A percentile compares a stretch with the other conserved stretches of the same genome.
Conservation (phyloP, 345 rosid species). For the Lumnitzera racemosa region DNA sequence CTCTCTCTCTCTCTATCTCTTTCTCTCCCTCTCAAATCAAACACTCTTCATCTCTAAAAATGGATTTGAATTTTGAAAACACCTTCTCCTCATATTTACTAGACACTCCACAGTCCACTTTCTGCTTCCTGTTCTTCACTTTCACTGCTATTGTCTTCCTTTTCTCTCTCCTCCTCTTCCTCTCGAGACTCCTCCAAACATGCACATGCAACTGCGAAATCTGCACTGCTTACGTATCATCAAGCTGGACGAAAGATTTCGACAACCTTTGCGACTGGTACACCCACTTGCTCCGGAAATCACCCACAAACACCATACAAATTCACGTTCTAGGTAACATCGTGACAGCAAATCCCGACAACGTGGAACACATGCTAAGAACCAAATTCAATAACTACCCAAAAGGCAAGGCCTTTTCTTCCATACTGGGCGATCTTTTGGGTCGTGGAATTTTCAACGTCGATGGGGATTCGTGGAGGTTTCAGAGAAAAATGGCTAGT, state of each 20-base stretch:
- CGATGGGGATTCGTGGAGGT: conserved; percentile 61
- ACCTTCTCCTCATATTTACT: conserved; percentile 9
- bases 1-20: neutral
- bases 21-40: neutral
- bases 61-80: conserved; percentile 10
- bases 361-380: conserved; percentile 55
- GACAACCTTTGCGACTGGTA: conserved; percentile 42
- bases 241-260: conserved; percentile 29
- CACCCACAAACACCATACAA: conserved; percentile 32
- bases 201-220: conserved; percentile 30
- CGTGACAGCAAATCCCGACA: conserved; percentile 49
- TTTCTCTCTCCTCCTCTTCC: conserved; percentile 23
- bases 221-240: conserved; percentile 25
- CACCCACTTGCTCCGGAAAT: conserved; percentile 30
- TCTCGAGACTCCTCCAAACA: conserved; percentile 17
- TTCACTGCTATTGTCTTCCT: conserved; percentile 20
- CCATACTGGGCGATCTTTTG: conserved; percentile 56
- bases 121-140: conserved; percentile 24
- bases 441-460: conserved; percentile 67
- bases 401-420: conserved; percentile 53
- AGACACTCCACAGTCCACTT: conserved; percentile 6
- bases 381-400: conserved; percentile 62
- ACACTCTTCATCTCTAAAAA: too few relatives aligned
- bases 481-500: conserved; percentile 60
- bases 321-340: conserved; percentile 38